Evolutionary conservation across 306 rosid genomes (phyloP).

Genomic region (Leucaena leucocephala): DNA sequence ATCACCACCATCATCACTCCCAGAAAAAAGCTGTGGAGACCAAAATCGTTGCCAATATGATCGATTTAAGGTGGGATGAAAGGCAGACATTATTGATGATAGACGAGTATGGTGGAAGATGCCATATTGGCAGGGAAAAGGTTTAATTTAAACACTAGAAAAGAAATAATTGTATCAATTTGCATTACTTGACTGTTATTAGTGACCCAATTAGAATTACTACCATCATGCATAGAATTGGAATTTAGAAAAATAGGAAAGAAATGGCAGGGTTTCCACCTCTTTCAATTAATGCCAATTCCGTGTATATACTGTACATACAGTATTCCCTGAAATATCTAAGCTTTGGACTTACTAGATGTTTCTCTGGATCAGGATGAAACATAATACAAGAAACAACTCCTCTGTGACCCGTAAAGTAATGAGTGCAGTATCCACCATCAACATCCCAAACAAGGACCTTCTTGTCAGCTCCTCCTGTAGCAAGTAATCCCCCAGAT

Average conservation of each 20-base stretch:
- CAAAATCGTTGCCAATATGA: constrained; percentile 24
- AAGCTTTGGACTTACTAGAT: constrained; percentile 57
- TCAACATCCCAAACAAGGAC: constrained; percentile 94
- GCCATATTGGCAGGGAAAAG: not conserved
- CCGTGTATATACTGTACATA: too few species aligned
- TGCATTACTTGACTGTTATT: not conserved
- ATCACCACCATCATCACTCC: constrained; percentile 91
- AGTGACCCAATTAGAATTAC: not conserved
- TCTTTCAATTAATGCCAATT: constrained; percentile 1
- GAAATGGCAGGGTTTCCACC: not conserved
- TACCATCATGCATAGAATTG: not conserved
- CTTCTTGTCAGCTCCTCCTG: constrained; percentile 93
- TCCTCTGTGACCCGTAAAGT: constrained; percentile 82
- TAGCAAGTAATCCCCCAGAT: constrained; percentile 90
- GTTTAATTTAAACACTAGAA: not conserved
- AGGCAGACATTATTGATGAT: constrained; percentile 18
- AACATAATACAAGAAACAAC: constrained; percentile 80
- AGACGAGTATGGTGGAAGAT: constrained; percentile 4
- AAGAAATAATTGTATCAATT: constrained; percentile 19
- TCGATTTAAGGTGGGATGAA: constrained; percentile 25
- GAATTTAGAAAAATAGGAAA: not conserved
- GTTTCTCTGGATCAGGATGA: constrained; percentile 76
- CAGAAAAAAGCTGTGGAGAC: constrained; percentile 81
- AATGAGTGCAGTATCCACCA: constrained; percentile 91
- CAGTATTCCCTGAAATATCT: not conserved